These are phyloP conservation scores for Neofusicoccum kwambonambiense DNA, from an alignment of 2,329 filamentous ascomycete species.

Conservation along the genomic window DNA sequence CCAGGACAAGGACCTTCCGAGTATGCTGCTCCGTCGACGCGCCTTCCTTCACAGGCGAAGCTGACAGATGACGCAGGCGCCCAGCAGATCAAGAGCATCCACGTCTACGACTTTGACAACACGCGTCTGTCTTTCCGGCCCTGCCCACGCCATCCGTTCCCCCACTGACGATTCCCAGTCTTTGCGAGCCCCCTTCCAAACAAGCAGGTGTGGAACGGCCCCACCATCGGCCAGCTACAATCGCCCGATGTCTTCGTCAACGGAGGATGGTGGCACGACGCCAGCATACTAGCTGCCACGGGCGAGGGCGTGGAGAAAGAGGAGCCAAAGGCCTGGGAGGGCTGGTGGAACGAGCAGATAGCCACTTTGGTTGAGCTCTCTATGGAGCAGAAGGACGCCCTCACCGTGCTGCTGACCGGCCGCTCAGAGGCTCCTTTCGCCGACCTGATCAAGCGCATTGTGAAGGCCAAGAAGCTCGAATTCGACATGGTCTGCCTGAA, in stretches of 20 bases:
- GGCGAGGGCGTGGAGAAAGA: conserved; percentile 80
- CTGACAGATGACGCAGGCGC: conserved; percentile 46
- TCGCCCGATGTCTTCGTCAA: conserved; percentile 73
- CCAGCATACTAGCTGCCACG: conserved; percentile 78
- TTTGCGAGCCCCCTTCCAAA: conserved; percentile 92
- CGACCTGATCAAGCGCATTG: conserved; percentile 78
- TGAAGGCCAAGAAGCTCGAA: conserved; percentile 71
- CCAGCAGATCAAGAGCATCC: conserved; percentile 72
- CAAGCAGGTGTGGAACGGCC: conserved; percentile 77
- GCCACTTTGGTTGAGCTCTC: conserved; percentile 75
- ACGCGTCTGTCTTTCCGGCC: conserved; percentile 60
- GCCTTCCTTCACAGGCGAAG: not conserved
- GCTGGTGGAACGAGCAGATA: conserved; percentile 96
- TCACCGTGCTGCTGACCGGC: conserved; percentile 85
- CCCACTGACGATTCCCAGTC: conserved; percentile 51
- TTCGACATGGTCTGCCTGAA: conserved; percentile 91
- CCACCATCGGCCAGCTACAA: conserved; percentile 74
- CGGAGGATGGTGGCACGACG: conserved; percentile 97
- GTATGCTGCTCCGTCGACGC: conserved; percentile 40
- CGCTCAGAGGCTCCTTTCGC: conserved; percentile 75
- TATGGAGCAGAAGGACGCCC: conserved; percentile 77
- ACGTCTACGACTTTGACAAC: conserved; percentile 98
- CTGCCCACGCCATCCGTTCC: conserved; percentile 9
- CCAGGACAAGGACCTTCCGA: conserved; percentile 67
- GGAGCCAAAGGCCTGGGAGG: conserved; percentile 79